Evolutionary conservation across 139 green algal species (phyloP).

Genomic region (Astrephomene gubernaculifera): DNA sequence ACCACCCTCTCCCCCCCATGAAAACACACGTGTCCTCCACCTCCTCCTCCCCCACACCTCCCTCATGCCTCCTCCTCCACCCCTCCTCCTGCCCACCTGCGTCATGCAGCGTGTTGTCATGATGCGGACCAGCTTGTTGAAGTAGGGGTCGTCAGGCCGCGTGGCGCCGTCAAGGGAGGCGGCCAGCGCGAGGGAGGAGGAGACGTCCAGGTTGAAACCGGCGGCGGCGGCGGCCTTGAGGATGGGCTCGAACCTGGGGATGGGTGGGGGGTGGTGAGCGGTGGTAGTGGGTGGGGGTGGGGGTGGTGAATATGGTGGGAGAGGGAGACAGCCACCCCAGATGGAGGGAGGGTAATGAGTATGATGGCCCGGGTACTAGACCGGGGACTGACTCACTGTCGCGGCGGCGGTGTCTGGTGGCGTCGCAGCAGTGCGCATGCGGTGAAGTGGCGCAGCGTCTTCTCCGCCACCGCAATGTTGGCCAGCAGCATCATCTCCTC

Average conservation of each 20-base stretch:
- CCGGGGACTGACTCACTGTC: neutral
- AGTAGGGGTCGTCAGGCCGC: constrained; percentile 88
- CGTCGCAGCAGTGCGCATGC: constrained; percentile 75
- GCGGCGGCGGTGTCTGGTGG: constrained; percentile 26
- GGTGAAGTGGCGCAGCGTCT: constrained; percentile 86
- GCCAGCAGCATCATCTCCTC: constrained; percentile 99
- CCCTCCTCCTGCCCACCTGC: constrained; percentile 18
- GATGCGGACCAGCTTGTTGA: constrained; percentile 98
- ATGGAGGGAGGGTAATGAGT: too few relatives aligned
- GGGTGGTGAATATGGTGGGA: too few relatives aligned
- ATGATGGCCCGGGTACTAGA: too few relatives aligned
- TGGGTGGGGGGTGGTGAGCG: neutral
- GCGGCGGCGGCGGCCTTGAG: constrained; percentile 70
- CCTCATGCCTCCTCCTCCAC: too few relatives aligned
- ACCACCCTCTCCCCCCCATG: too few relatives aligned
- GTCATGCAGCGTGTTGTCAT: constrained; percentile 98
- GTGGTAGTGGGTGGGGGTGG: neutral
- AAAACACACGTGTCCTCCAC: too few relatives aligned
- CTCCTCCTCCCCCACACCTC: too few relatives aligned
- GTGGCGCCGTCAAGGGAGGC: constrained; percentile 83
- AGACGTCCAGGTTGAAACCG: constrained; percentile 76
- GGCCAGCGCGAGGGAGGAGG: constrained; percentile 69
- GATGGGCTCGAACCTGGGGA: constrained; percentile 49
- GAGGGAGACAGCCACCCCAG: too few relatives aligned
- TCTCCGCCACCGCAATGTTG: constrained; percentile 91